Base-by-base conservation (phyloP, 768 basidiomycete species). In the Boletus sp. region DNA sequence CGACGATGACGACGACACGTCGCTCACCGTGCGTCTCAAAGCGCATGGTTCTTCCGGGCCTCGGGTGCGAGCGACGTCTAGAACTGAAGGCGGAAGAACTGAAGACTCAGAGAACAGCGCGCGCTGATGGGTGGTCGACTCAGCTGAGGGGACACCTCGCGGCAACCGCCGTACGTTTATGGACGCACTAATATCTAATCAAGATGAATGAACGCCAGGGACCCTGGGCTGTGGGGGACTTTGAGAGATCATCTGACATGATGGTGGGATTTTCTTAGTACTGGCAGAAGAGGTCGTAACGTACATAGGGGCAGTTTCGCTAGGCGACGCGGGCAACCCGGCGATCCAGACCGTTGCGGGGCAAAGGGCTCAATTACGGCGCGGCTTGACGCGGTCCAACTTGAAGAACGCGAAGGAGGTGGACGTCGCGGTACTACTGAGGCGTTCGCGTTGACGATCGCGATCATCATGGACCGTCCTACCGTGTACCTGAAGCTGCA, bases 11-110 rank as follows among this genome's bases (percentile, higher is more conserved):
- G 24, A 14, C 7, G 35, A n/a, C 28, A n/a, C n/a, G 35, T 18
- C 32, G 71, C 76, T 50, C 50, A 80, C 85, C 85, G 61, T 83
- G 81, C 11, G 75, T 83, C 59, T 83, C 78, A 61, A 76, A 83
- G 45, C 74, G 77, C 3, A 78, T 82, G 56, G 86, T 84, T 44
- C 71, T 81, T 53, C 56, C 46, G 20, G 55, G 24, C 66, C 59
- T 65, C 5, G 6, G 28, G 28, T 15, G 15, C 8, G 24, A 17
- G 24, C 24, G 24, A 24, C 24, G 24, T 24, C 24, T 24, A 24
- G 32, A 49, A 30, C 28, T 14, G 7, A 18, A 29, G 18, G 7
- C 7, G 36, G 12, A 9, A 46, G 29, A 15, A 47, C 20, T 45
- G 29, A 18, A 46, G 24, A 5, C 15, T n/a, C n/a, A n/a, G 29